phyloP scores from a whole-genome alignment of 805 yeast genomes.

The Kazachstania viticola region DNA sequence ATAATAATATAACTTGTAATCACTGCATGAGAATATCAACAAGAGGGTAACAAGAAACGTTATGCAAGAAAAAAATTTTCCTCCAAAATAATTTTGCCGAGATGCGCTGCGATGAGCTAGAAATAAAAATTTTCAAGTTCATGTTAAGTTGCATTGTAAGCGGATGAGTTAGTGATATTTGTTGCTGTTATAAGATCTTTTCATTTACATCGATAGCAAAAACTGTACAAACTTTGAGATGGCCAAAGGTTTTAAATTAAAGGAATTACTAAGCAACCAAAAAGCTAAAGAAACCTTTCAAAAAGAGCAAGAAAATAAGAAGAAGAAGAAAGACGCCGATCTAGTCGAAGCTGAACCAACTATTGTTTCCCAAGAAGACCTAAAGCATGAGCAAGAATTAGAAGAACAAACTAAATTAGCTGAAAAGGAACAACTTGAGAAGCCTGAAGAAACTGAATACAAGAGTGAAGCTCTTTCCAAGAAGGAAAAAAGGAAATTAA shows the following conservation, averaged over 20 bases:
- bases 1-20: too few species aligned
- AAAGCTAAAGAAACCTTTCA: conserved; percentile 16
- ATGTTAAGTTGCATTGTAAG: too few species aligned
- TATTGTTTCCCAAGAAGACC: conserved; percentile 25
- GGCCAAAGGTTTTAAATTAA: conserved; percentile 27
- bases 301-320: conserved; percentile 15
- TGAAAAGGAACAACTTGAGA: conserved; percentile 8
- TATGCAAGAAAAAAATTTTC: too few species aligned
- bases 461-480: conserved; percentile 34
- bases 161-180: too few species aligned
- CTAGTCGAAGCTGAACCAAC: conserved; percentile 21
- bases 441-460: conserved; percentile 26
- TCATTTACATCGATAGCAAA: too few species aligned
- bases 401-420: conserved; percentile 3
- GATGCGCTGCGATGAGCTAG: too few species aligned
- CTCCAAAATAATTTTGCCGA: too few species aligned
- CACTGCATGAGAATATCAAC: too few species aligned
- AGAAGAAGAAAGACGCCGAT: conserved; percentile 11
- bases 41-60: too few species aligned
- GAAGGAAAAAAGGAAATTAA: conserved; percentile 50
- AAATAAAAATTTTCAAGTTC: too few species aligned
- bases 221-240: conserved; percentile 6
- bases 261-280: conserved; percentile 19
- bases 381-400: conserved; percentile 12
- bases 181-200: too few species aligned